Evolutionary conservation across 2,329 filamentous ascomycete genomes (phyloP), one percentile per base, ranked within the genome.

Genomic region (Pseudohalonectria lignicola): DNA sequence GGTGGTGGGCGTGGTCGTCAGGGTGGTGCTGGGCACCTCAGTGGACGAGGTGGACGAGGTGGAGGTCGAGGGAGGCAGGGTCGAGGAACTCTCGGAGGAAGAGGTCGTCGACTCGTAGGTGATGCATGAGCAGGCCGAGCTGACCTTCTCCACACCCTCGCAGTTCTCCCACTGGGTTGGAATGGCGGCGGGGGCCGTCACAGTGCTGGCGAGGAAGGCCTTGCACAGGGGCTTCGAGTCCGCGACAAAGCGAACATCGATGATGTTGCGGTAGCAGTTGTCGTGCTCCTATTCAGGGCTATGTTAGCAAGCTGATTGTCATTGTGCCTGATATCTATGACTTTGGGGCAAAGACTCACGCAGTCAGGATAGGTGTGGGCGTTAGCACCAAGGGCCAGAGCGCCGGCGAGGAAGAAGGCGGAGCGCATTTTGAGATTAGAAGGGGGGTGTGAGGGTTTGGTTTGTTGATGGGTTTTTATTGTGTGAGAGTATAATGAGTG

Each of bases 121-220:
- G 44, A 53, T 45, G 44, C 51, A 53, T 23, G 51, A 52, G 47
- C 51, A 53, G 37, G 49, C 51, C 6, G 49, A 52, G 47, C 47
- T 50, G 23, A 53, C 46, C 8, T 39, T 40, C 23, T 31, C 16
- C 33, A 47, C 42, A 19, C 37, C 37, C 11, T 39, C 41, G 41
- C 50, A 52, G 46, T 51, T 51, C 30, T 26, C 31, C 21, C 34
- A 32, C 12, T 36, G 12, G 11, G 21, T 23, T 12, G 32, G 37
- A 16, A 39, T 36, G 13, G 36, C 19, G 20, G 19, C 31, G 5
- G 26, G 6, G n/a, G 31, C 32, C 15, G 31, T 38, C 10, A 25
- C 20, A 10, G 36, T 37, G 36, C 30, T 26, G 5, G 21, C 32
- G 16, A 41, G 36, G 33, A 36, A 36, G 15, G 11, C 19, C 16